Base-by-base conservation (phyloP, 768 basidiomycete species). In the Grammothele lineata region DNA sequence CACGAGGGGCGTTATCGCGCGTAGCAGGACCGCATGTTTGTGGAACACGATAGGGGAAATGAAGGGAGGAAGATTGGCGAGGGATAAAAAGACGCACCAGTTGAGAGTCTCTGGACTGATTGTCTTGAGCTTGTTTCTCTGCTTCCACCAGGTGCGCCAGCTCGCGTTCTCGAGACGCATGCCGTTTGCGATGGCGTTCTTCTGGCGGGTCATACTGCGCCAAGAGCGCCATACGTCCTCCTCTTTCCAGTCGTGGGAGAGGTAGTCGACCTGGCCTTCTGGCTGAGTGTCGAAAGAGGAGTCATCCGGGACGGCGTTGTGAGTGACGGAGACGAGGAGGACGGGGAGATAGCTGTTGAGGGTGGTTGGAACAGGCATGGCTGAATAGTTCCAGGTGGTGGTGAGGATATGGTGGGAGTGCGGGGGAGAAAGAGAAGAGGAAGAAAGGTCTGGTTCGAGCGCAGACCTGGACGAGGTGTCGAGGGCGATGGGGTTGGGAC, bases 121-220 rank as follows among this genome's bases (percentile, higher is more conserved):
- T 0, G 95, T 99, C 72, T 86, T 90, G 51, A 99, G 78, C 55
- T 93, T 89, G 59, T 96, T 96, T 53, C 95, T 75, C 77, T 97
- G 94, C 70, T 98, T 97, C 85, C 94, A 97, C 95, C 95, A 99
- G 1, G 94, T 98, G 34, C 95, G 74, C 95, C 95, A 99, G 51
- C 87, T 91, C 8, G 96, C 96, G 61, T 99, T 99, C 75, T 99
- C 96, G 47, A 99, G 80, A 40, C 95, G 75, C 39, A 87, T 75
- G 38, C 95, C 95, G 64, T 99, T 98, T 5, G 91, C 82, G 62
- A 99, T 96, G 69, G 92, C 95, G 64, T 95, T 88, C 80, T 98
- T 99, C 75, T 93, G 92, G 46, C 90, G 78, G 38, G 95, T 98
- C 92, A 97, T 98, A 63, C 84, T 91, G 55, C 94, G 77, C 95